These are phyloP conservation scores for Karstenula rhodostoma DNA, from an alignment of 2,329 filamentous ascomycete genomes.

Conservation along the genomic window DNA sequence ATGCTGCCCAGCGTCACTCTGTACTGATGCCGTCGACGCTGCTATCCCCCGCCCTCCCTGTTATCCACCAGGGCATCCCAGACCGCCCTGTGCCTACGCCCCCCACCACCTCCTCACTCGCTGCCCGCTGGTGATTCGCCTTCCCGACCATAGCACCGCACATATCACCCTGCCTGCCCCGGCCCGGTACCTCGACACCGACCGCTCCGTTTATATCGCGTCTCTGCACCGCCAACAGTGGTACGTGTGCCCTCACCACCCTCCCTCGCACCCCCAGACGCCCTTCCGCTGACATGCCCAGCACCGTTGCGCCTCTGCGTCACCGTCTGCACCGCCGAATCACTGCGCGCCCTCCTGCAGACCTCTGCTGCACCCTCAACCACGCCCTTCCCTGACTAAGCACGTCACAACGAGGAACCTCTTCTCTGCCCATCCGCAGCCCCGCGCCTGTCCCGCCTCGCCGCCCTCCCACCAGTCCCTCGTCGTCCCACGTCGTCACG, in stretches of 20 bases:
- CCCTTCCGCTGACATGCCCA: background rate
- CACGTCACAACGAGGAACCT: slow-evolving; percentile 1
- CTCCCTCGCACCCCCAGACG: background rate
- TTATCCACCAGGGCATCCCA: slow-evolving; percentile 33
- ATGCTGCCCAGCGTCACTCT: slow-evolving; percentile 36
- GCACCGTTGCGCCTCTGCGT: background rate
- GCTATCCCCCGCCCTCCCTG: slow-evolving; percentile 32
- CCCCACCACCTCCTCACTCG: slow-evolving; percentile 30
- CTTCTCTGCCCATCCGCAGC: slow-evolving; percentile 14
- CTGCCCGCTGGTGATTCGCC: slow-evolving; percentile 40
- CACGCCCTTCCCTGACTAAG: slow-evolving; percentile 14
- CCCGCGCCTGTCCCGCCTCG: slow-evolving; percentile 20
- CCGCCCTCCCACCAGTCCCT: background rate
- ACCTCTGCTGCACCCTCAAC: slow-evolving; percentile 5
- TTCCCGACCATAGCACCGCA: slow-evolving; percentile 32
- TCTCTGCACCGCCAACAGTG: slow-evolving; percentile 12
- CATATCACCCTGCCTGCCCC: slow-evolving; percentile 27
- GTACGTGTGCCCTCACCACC: slow-evolving; percentile 15
- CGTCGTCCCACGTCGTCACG: slow-evolving; percentile 11
- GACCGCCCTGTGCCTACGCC: slow-evolving; percentile 19
- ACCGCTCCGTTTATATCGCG: slow-evolving; percentile 16
- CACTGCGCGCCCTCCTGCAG: background rate
- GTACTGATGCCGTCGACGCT: slow-evolving; percentile 36
- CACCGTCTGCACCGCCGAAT: background rate
- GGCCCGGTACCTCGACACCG: slow-evolving; percentile 19